These are phyloP conservation scores for Albizia julibrissin DNA, from an alignment of 306 rosid genomes.

Conservation along the genomic window DNA sequence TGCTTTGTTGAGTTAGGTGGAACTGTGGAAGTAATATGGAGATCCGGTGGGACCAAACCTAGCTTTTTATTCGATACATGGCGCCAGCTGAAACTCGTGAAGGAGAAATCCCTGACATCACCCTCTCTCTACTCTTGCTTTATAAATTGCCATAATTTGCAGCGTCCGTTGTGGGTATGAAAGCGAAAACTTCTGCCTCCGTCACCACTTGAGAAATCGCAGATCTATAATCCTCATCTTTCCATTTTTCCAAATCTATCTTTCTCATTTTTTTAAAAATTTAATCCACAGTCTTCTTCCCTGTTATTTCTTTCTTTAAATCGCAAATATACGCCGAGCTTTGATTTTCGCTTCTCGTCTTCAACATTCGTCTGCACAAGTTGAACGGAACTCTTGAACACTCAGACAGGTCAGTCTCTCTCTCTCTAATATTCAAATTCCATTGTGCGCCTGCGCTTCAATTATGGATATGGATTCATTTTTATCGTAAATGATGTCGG, in stretches of 20 bases:
- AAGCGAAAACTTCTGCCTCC: neutral
- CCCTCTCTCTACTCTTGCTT: too few species aligned
- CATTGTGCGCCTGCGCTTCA: too few species aligned
- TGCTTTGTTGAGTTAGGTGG: too few species aligned
- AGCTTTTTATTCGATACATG: too few species aligned
- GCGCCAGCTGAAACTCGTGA: too few species aligned
- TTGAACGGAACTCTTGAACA: neutral
- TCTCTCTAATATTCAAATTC: neutral
- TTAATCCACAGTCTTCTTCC: neutral
- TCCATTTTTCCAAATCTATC: neutral
- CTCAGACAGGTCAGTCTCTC: neutral
- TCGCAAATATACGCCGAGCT: neutral
- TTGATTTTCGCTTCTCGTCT: neutral
- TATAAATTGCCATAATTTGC: neutral
- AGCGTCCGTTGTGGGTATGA: neutral
- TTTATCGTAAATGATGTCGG: neutral
- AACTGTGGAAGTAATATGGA: too few species aligned
- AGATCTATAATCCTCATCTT: neutral
- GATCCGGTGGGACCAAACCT: too few species aligned
- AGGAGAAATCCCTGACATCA: too few species aligned
- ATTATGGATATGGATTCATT: neutral
- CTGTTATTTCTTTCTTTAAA: neutral
- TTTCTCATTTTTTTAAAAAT: neutral
- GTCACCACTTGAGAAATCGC: conserved; percentile 20
- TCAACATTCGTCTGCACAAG: neutral